Base-by-base conservation (phyloP, 441 rosid genomes). In the Croton laevigatus region DNA sequence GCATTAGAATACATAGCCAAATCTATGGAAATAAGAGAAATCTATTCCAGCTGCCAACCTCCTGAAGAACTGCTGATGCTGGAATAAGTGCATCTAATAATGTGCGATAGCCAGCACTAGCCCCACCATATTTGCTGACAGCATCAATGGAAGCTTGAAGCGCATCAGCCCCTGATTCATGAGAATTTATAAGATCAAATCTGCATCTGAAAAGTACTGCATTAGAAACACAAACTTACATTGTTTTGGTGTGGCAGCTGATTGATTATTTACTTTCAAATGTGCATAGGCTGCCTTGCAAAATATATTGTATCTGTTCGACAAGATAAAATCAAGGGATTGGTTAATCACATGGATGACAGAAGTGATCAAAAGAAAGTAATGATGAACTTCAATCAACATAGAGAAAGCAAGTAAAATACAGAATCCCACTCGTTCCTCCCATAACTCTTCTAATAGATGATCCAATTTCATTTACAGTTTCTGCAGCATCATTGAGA, bases 401-500 rank as follows among this genome's bases (percentile, higher is more conserved):
- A 62, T 67, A 37, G 42, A 71, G 60, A 71, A 54, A 70, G 63
- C 61, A 65, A 52, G 57, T 52, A 74, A 66, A 16, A 45, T 95
- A 92, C 99, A 95, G 45, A 53, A 95, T 89, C 75, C 99, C 99
- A 62, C 99, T 92, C 62, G 99, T 95, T 40, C 99, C 99, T 73
- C 99, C 99, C 99, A 92, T 92, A 65, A 84, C 93, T 83, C 89
- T 87, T 80, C 85, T 83, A 79, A 92, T 76, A 64, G 99, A 84
- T 72, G 91, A 85, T 73, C 96, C 97, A 73, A 95, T 95, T 81
- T 95, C 96, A 62, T 85, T 87, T 59, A 92, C 83, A 64, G 98
- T 95, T 83, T 95, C 99, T 0, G 91, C 87, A 68, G 88, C 92
- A 82, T 95, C 96, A 66, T 92, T 92, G 73, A 92, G 84, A 48